These are phyloP conservation scores for Cyberlindnera mycetangii DNA, from an alignment of 805 yeast species.

Conservation along the genomic window DNA sequence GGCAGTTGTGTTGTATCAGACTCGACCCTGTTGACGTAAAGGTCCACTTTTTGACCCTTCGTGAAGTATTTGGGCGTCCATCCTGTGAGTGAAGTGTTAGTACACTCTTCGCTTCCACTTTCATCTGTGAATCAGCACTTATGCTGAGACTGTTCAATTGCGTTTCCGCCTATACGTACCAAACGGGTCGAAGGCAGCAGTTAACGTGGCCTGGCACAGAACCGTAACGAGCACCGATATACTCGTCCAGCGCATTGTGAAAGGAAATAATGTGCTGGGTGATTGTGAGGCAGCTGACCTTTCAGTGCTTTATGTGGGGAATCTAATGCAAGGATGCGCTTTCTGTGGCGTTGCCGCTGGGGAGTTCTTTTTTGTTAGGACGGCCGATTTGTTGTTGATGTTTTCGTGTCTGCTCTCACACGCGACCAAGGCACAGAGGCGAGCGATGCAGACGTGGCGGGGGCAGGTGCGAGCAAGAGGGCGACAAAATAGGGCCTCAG, in stretches of 20 bases:
- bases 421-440: not conserved
- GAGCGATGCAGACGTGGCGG: not conserved
- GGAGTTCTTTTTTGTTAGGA: not conserved
- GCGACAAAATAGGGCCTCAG: not conserved
- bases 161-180: slow-evolving; percentile 19
- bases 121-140: not conserved
- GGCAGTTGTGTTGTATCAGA: slow-evolving; percentile 78
- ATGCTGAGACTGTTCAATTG: too few species aligned
- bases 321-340: too few species aligned
- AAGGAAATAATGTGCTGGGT: too few species aligned
- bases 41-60: slow-evolving; percentile 60
- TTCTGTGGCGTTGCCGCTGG: not conserved
- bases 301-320: too few species aligned
- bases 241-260: slow-evolving; percentile 14
- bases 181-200: slow-evolving; percentile 23
- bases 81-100: slow-evolving; percentile 24
- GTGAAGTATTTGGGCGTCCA: slow-evolving; percentile 38
- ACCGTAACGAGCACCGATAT: slow-evolving; percentile 4
- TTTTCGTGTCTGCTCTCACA: not conserved
- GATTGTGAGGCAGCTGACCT: too few species aligned
- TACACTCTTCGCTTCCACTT: too few species aligned
- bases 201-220: slow-evolving; percentile 7
- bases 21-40: slow-evolving; percentile 74
- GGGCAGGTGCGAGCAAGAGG: not conserved
- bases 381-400: not conserved